Evolutionary conservation across 2,329 filamentous ascomycete genomes (phyloP).

Genomic region (Penicillium sp.): DNA sequence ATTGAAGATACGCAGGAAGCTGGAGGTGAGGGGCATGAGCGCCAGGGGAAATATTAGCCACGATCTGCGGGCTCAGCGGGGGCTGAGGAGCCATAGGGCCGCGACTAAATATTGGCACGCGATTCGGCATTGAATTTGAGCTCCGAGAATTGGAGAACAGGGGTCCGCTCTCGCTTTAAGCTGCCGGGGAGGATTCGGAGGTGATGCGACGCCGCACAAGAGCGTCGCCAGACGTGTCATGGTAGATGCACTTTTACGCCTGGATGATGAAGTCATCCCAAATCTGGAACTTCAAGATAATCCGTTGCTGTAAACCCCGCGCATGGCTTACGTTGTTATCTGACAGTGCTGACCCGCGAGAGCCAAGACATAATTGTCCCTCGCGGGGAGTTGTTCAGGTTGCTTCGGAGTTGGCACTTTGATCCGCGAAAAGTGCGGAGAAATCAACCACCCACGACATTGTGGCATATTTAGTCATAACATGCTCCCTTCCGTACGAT

Average conservation of each 20-base stretch:
- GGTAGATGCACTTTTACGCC: background rate
- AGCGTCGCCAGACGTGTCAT: background rate
- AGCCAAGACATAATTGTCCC: background rate
- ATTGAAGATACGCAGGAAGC: slow-evolving; percentile 1
- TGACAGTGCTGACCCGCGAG: background rate
- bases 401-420: slow-evolving; percentile 8
- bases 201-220: background rate
- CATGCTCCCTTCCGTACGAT: background rate
- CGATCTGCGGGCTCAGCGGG: slow-evolving; percentile 3
- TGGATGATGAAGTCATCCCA: background rate
- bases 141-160: background rate
- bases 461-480: background rate
- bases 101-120: slow-evolving; percentile 1
- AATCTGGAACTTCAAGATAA: background rate
- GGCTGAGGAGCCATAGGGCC: background rate
- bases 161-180: background rate
- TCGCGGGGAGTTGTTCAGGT: background rate
- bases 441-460: background rate
- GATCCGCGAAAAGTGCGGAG: slow-evolving; percentile 8
- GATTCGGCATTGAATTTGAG: slow-evolving; percentile 2
- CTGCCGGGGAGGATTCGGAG: slow-evolving; percentile 11
- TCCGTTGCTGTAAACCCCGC: background rate
- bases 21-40: background rate
- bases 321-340: background rate
- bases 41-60: background rate